phyloP scores from a whole-genome alignment of 805 yeast species.

The Monosporozyma aerobia region DNA sequence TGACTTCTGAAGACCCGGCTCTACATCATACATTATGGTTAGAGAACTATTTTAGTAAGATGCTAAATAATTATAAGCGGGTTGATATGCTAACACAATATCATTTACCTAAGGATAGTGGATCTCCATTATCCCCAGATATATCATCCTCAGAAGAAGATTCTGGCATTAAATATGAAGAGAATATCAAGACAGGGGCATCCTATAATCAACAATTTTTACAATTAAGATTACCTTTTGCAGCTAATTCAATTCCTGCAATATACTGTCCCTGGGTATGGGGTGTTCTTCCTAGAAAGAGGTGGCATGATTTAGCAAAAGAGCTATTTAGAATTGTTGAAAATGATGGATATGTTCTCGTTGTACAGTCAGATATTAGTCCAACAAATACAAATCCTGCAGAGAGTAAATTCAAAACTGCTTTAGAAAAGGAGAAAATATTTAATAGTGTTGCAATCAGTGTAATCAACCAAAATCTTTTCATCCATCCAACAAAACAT shows the following conservation, averaged over 20 bases:
- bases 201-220: constrained; percentile 16
- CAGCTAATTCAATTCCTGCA: constrained; percentile 19
- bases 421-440: constrained; percentile 16
- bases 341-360: constrained; percentile 26
- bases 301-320: constrained; percentile 21
- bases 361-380: constrained; percentile 16
- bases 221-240: constrained; percentile 21
- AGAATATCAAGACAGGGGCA: neutral
- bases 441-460: constrained; percentile 19
- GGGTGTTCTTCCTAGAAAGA: constrained; percentile 17
- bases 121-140: neutral
- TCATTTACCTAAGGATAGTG: constrained; percentile 5
- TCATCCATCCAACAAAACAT: constrained; percentile 22
- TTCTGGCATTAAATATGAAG: neutral
- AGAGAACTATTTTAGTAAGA: constrained; percentile 18
- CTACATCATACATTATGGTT: constrained; percentile 8
- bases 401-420: constrained; percentile 8
- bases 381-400: constrained; percentile 9
- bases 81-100: constrained; percentile 20
- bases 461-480: constrained; percentile 22
- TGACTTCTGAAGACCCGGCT: neutral
- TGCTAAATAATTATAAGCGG: constrained; percentile 19
- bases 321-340: constrained; percentile 21
- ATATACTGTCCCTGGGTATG: constrained; percentile 24
- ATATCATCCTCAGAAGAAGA: neutral